These are phyloP conservation scores for Dentipellis fragilis DNA, from an alignment of 768 basidiomycete genomes.

Conservation along the genomic window DNA sequence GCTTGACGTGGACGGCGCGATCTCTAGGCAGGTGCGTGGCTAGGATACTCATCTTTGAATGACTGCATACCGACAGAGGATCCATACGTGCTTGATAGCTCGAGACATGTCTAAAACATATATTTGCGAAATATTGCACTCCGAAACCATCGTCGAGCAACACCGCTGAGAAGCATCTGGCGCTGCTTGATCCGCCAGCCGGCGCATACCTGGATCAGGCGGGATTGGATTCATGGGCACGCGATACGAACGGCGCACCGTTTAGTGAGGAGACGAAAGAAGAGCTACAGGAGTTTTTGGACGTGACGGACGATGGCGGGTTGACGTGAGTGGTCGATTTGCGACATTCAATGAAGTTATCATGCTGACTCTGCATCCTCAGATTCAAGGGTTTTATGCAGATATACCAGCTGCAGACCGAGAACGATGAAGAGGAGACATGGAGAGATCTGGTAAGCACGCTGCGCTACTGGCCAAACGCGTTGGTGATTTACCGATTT, in stretches of 20 bases:
- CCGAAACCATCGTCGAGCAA: slow-evolving; percentile 26
- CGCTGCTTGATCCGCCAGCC: slow-evolving; percentile 20
- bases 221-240: slow-evolving; percentile 67
- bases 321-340: slow-evolving; percentile 47
- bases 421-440: slow-evolving; percentile 77
- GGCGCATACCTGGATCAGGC: slow-evolving; percentile 48
- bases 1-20: slow-evolving; percentile 60
- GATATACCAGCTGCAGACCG: slow-evolving; percentile 78
- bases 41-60: not conserved
- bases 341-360: not conserved
- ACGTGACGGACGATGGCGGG: slow-evolving; percentile 59
- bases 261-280: slow-evolving; percentile 70
- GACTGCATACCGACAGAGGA: not conserved
- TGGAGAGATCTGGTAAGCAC: slow-evolving; percentile 66
- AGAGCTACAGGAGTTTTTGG: slow-evolving; percentile 59
- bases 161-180: slow-evolving; percentile 3
- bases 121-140: slow-evolving; percentile 71
- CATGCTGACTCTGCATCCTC: not conserved
- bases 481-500: not conserved
- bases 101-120: slow-evolving; percentile 60
- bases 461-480: not conserved
- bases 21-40: slow-evolving; percentile 47
- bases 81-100: slow-evolving; percentile 31
- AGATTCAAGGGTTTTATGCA: slow-evolving; percentile 78
- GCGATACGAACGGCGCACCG: slow-evolving; percentile 75